phyloP scores from a whole-genome alignment of 1,284 basidiomycete species.

The Ustilago sp. region DNA sequence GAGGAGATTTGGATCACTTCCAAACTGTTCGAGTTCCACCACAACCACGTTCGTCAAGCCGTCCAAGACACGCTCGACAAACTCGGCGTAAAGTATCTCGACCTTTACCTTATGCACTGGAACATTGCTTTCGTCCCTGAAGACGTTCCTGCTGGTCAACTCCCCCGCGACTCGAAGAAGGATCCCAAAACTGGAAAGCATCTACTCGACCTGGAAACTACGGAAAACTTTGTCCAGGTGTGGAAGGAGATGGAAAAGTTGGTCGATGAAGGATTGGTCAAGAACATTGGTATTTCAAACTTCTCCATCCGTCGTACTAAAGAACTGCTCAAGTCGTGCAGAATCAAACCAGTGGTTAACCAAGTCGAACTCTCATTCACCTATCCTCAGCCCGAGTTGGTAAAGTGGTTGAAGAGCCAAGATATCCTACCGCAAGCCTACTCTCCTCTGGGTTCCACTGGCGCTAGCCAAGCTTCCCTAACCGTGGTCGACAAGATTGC shows the following conservation, averaged over 20 bases:
- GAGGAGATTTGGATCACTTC: conserved; percentile 85
- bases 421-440: conserved; percentile 62
- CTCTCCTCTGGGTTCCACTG: conserved; percentile 59
- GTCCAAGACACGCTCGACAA: conserved; percentile 80
- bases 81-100: conserved; percentile 81
- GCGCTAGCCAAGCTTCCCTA: conserved; percentile 51
- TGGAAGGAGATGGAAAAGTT: conserved; percentile 62
- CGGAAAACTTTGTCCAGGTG: conserved; percentile 52
- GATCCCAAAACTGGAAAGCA: conserved; percentile 69
- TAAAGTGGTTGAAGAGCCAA: conserved; percentile 75
- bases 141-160: conserved; percentile 50
- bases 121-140: conserved; percentile 63
- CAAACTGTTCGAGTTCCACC: conserved; percentile 81
- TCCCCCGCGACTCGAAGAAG: conserved; percentile 63
- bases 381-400: conserved; percentile 80
- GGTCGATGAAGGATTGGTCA: conserved; percentile 61
- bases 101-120: conserved; percentile 87
- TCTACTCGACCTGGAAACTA: conserved; percentile 78
- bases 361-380: conserved; percentile 64
- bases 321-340: conserved; percentile 53
- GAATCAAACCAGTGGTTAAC: conserved; percentile 62
- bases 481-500: conserved; percentile 58
- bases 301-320: conserved; percentile 63
- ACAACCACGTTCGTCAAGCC: conserved; percentile 71
- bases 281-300: conserved; percentile 75